Evolutionary conservation across 257 asterid species (phyloP).

Genomic region (Solanum medicagineum): DNA sequence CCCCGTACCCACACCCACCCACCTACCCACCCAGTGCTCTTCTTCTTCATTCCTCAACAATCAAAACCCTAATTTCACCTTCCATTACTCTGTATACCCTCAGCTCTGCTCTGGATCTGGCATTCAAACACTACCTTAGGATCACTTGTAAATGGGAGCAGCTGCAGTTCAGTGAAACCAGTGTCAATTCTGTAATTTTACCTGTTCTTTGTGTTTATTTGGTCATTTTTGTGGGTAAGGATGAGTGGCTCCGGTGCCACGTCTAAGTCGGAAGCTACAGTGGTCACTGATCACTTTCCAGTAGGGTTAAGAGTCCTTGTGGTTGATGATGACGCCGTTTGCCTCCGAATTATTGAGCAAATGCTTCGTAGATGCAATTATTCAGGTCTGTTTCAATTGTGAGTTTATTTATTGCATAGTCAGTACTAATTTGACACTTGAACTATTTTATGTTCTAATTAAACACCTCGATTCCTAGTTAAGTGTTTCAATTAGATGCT

Average conservation of each 20-base stretch:
- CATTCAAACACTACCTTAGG: background rate
- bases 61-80: background rate
- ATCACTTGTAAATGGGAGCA: background rate
- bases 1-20: too few relatives aligned
- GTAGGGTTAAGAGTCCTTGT: conserved; percentile 66
- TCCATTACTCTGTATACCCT: background rate
- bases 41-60: background rate
- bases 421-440: too few relatives aligned
- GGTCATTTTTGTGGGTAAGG: background rate
- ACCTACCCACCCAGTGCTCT: background rate
- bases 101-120: background rate
- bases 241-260: background rate
- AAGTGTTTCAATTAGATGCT: too few relatives aligned
- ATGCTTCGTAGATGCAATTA: conserved; percentile 77
- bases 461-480: too few relatives aligned
- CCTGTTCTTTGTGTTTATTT: background rate
- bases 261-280: conserved; percentile 1
- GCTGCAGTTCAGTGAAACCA: background rate
- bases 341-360: conserved; percentile 54
- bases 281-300: conserved; percentile 58
- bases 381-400: background rate
- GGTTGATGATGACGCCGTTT: conserved; percentile 61
- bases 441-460: too few relatives aligned
- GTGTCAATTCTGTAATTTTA: background rate
- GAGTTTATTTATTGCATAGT: too few relatives aligned